These are phyloP conservation scores for Phyllosticta capitalensis DNA, from an alignment of 2,329 filamentous ascomycete genomes.

Conservation along the genomic window DNA sequence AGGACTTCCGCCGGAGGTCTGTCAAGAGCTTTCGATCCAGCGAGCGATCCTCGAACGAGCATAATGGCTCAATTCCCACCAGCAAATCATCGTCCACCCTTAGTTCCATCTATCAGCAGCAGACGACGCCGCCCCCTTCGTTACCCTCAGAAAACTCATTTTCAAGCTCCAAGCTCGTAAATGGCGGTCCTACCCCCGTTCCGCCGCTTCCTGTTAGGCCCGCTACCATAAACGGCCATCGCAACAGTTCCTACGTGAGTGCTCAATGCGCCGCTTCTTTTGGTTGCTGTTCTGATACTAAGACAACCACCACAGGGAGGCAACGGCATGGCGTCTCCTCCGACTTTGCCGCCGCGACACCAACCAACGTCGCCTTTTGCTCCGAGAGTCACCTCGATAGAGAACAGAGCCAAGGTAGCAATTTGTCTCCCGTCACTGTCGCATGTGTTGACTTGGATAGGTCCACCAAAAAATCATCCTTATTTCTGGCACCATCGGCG, in stretches of 20 bases:
- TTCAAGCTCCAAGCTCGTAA: constrained; percentile 50
- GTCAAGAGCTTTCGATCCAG: constrained; percentile 52
- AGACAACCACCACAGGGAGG: background rate
- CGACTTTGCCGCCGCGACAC: background rate
- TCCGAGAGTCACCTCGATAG: constrained; percentile 67
- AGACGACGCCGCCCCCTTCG: constrained; percentile 67
- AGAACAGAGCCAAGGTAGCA: constrained; percentile 66
- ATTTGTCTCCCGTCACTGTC: background rate
- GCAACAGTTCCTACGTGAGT: constrained; percentile 44
- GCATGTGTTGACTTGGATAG: constrained; percentile 36
- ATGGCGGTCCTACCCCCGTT: constrained; percentile 33
- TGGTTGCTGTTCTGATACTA: background rate
- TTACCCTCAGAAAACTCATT: constrained; percentile 56
- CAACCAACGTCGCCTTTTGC: constrained; percentile 66
- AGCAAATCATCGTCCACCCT: constrained; percentile 55
- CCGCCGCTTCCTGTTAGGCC: constrained; percentile 26
- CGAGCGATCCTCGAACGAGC: constrained; percentile 13
- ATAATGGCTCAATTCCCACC: constrained; percentile 35
- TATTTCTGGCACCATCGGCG: constrained; percentile 71
- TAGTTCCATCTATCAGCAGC: constrained; percentile 50
- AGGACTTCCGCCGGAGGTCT: constrained; percentile 64
- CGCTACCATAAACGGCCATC: constrained; percentile 33
- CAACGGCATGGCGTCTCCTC: constrained; percentile 46
- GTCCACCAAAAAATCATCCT: constrained; percentile 86
- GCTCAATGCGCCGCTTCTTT: background rate